Conservation (phyloP, 2,329 filamentous ascomycete species). For the Fusarium phyllophilum region DNA sequence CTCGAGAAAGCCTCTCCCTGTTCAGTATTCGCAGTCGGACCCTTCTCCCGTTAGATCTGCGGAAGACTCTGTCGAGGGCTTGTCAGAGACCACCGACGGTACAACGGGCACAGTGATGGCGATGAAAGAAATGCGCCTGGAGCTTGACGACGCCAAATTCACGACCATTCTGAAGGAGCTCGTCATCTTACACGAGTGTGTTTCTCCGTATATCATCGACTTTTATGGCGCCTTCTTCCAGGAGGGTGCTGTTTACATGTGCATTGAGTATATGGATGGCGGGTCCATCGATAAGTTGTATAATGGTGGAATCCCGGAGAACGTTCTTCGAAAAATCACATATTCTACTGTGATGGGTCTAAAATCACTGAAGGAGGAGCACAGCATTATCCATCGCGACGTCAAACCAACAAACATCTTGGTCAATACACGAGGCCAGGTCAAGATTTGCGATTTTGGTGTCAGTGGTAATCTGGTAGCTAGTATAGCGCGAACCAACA, state of each 20-base stretch:
- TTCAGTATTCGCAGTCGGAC: conserved; percentile 52
- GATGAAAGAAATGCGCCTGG: conserved; percentile 98
- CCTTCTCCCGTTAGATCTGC: conserved; percentile 46
- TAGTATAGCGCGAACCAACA: conserved; percentile 98
- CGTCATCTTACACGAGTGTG: conserved; percentile 92
- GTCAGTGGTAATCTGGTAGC: conserved; percentile 96
- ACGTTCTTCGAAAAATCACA: conserved; percentile 88
- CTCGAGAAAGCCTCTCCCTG: conserved; percentile 56
- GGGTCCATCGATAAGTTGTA: conserved; percentile 98
- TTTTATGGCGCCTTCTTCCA: conserved; percentile 99
- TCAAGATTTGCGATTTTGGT: conserved; percentile 99
- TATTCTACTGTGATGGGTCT: conserved; percentile 90
- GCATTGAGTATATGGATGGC: conserved; percentile 99
- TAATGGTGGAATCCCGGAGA: conserved; percentile 87
- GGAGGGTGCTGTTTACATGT: conserved; percentile 98
- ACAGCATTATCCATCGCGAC: conserved; percentile 98
- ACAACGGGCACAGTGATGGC: conserved; percentile 89
- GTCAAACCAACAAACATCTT: conserved; percentile 99
- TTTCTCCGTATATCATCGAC: conserved; percentile 96
- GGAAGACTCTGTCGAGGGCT: conserved; percentile 45
- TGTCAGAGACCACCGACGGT: conserved; percentile 46
- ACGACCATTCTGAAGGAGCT: conserved; percentile 97
- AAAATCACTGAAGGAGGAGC: conserved; percentile 93
- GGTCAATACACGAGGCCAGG: conserved; percentile 85
- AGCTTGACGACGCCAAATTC: conserved; percentile 96